Evolutionary conservation across 495 filamentous ascomycete genomes (phyloP), one percentile per base, ranked within the genome.

Genomic region (Chlorociboria aeruginascens): DNA sequence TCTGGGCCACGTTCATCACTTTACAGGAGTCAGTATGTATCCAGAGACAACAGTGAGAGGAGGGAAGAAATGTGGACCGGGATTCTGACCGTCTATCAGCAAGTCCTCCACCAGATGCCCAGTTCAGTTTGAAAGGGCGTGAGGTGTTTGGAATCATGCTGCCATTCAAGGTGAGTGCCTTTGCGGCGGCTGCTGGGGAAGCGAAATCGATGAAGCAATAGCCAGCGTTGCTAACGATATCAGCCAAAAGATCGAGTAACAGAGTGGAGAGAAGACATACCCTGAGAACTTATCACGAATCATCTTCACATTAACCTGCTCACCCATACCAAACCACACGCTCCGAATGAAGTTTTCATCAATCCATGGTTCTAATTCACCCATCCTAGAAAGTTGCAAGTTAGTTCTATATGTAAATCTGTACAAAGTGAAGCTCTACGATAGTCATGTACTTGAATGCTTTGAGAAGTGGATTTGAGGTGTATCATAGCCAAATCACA

Each of bases 241-340:
- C 50, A 34, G 38, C 17, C 8, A 36, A 8, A 32, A 32, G 45
- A 40, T 38, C 32, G 32, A 46, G 20, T 25, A 25, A 4, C 20
- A 25, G 20, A 25, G 20, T 31, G 37, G 44, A 30, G 29, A n/a
- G 44, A 51, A 60, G 63, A 37, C 86, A 64, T 82, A 96, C 90
- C 92, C 92, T 66, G 92, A 97, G 64, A 95, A 95, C 66, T 95
- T 95, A 71, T 99, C 92, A 50, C 92, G 89, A 59, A 99, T 99
- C 79, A 99, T 95, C 77, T 99, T 99, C 40, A 99, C 92, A 59
- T 96, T 96, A 58, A 99, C 92, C 52, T 76, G 75, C 70, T 97
- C 90, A 47, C 81, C 86, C 72, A 95, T 81, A 20, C 69, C 63
- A 64, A 81, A 85, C 81, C 87, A 97, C 16, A 97, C 75, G 53